A percentile compares a stretch with the other conserved stretches of the same genome.
Conservation (phyloP, 2,329 filamentous ascomycete species). For the Orbilia blumenaviensis region DNA sequence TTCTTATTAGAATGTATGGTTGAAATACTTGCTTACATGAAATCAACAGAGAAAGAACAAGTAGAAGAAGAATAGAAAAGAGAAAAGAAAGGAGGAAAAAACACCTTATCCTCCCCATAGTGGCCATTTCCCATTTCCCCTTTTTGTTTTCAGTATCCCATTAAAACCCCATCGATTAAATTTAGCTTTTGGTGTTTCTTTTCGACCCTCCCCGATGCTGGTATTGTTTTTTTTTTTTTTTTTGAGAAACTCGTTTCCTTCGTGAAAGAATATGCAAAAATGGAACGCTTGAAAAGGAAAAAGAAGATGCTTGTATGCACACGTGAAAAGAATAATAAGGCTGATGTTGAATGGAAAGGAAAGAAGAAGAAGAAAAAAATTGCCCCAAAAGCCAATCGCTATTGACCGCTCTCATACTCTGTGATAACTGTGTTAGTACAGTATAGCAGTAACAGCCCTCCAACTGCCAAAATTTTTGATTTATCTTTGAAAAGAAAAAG, state of each 20-base stretch:
- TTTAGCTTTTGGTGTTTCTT: neutral
- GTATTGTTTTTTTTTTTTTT: neutral
- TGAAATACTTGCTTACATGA: slow-evolving; percentile 6
- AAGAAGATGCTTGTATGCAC: neutral
- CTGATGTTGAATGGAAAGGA: slow-evolving; percentile 23
- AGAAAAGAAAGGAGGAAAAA: neutral
- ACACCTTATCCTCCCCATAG: neutral
- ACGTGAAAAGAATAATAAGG: neutral
- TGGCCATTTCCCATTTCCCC: too few species aligned
- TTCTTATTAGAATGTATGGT: slow-evolving; percentile 12
- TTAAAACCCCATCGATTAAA: neutral
- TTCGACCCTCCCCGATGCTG: neutral
- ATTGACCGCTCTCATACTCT: too few species aligned
- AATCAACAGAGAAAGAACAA: too few species aligned
- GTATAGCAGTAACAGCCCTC: neutral
- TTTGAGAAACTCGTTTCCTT: neutral
- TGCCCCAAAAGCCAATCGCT: too few species aligned
- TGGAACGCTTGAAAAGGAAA: neutral
- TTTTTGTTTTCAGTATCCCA: neutral
- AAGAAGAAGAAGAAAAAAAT: neutral
- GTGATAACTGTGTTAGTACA: neutral
- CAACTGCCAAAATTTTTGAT: neutral
- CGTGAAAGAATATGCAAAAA: neutral
- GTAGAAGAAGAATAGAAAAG: too few species aligned
- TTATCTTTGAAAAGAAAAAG: neutral